A percentile compares a stretch with the other conserved stretches of the same genome.
Evolutionary conservation across 371 early-diverging fungal species (phyloP).

Genomic region (Mortierella sp.): DNA sequence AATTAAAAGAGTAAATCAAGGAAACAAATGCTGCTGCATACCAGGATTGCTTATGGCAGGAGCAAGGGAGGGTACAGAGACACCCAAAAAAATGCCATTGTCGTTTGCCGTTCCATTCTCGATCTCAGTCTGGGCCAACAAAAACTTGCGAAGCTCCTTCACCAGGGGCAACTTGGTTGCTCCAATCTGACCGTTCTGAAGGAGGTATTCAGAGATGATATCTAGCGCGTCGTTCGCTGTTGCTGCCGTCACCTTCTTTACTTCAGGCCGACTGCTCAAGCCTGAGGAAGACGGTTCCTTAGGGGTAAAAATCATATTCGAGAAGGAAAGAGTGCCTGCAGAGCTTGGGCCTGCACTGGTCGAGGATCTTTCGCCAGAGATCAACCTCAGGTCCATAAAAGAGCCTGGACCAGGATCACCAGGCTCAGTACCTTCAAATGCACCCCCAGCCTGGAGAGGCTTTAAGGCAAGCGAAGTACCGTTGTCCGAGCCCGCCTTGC

Average conservation of each 20-base stretch:
- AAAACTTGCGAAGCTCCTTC: constrained; percentile 47
- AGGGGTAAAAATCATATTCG: constrained; percentile 21
- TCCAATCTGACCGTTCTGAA: constrained; percentile 50
- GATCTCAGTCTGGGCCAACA: constrained; percentile 36
- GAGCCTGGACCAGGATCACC: not conserved
- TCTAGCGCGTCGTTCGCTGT: constrained; percentile 47
- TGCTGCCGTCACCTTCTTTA: constrained; percentile 41
- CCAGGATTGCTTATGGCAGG: constrained; percentile 16
- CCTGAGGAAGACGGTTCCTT: constrained; percentile 21
- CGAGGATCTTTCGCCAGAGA: not conserved
- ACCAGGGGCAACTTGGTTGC: constrained; percentile 48
- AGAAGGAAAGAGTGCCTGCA: constrained; percentile 5
- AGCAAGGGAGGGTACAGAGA: constrained; percentile 14
- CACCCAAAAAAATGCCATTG: constrained; percentile 14
- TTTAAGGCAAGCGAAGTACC: too few relatives aligned
- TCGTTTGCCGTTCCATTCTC: constrained; percentile 29
- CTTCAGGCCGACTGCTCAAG: constrained; percentile 34
- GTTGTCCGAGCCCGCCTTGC: constrained; percentile 2
- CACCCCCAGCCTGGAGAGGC: too few relatives aligned
- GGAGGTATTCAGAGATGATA: constrained; percentile 50
- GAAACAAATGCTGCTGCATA: not conserved
- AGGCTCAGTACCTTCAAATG: not conserved
- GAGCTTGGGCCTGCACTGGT: constrained; percentile 2
- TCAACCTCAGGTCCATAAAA: constrained; percentile 1
- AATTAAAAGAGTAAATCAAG: not conserved